Conservation (phyloP, 106 monocot genomes). For the Dendrobium nobile region DNA sequence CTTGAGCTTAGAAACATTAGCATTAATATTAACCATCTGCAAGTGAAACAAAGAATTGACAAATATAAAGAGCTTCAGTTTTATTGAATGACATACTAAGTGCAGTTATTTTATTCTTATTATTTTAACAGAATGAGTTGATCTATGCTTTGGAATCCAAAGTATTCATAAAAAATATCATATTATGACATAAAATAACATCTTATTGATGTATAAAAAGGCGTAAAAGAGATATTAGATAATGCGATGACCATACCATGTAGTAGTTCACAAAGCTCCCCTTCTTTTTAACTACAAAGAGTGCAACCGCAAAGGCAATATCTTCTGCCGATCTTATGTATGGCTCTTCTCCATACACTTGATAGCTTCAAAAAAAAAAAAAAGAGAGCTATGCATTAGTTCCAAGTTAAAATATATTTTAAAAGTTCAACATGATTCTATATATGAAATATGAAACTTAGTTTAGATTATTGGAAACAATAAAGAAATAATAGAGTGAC, state of each 20-base stretch:
- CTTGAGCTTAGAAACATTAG: background rate
- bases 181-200: no score
- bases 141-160: background rate
- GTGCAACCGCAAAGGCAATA: constrained; percentile 69
- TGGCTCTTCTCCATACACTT: constrained; percentile 57
- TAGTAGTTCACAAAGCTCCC: constrained; percentile 97
- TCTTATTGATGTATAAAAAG: background rate
- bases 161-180: background rate
- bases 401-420: background rate
- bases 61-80: background rate
- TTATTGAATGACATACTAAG: no score
- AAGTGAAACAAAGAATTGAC: no score
- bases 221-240: background rate
- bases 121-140: background rate
- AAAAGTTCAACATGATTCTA: background rate
- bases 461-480: no score
- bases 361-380: constrained; percentile 33
- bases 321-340: constrained; percentile 57
- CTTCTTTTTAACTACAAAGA: constrained; percentile 58
- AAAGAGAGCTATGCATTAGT: constrained; percentile 8
- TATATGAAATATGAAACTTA: background rate
- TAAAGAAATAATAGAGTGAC: no score
- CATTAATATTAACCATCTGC: no score
- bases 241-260: constrained; percentile 55
- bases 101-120: background rate